Conservation (phyloP, 768 basidiomycete species). For the Naganishia kalamii region DNA sequence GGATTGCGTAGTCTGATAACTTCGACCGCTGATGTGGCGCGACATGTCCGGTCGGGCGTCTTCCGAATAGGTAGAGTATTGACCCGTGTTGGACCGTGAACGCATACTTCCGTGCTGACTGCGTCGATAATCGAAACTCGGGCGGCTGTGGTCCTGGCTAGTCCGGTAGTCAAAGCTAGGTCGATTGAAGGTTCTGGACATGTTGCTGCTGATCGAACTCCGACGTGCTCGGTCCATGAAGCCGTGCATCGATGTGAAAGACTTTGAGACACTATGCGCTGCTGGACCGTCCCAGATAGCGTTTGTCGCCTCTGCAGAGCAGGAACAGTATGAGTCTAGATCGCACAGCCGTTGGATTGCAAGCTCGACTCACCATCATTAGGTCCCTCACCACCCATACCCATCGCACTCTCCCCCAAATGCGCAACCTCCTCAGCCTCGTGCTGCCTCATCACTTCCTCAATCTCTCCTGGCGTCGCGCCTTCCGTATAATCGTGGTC, state of each 20-base stretch:
- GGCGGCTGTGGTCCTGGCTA: no score
- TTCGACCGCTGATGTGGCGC: conserved; percentile 8
- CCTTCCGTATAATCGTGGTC: conserved; percentile 74
- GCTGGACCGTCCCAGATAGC: conserved; percentile 30
- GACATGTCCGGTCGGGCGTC: conserved; percentile 9
- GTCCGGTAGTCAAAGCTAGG: no score
- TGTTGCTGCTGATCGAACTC: conserved; percentile 22
- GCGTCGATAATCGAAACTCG: conserved; percentile 15
- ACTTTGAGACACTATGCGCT: conserved; percentile 28
- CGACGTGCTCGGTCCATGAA: conserved; percentile 26
- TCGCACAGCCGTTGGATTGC: no score
- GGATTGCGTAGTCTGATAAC: conserved; percentile 5
- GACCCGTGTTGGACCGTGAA: conserved; percentile 13
- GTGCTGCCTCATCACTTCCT: conserved; percentile 53
- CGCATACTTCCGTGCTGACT: conserved; percentile 7
- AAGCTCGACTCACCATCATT: conserved; percentile 4
- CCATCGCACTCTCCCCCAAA: conserved; percentile 12
- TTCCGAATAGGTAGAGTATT: conserved; percentile 12
- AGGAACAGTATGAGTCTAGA: not conserved
- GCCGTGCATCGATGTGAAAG: conserved; percentile 29
- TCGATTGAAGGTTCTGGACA: no score
- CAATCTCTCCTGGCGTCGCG: conserved; percentile 69
- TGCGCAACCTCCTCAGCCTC: conserved; percentile 2
- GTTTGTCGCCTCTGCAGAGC: not conserved
- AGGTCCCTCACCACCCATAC: conserved; percentile 13